Evolutionary conservation across 176 grass and related monocot species (phyloP).

Genomic region (Typha latifolia): DNA sequence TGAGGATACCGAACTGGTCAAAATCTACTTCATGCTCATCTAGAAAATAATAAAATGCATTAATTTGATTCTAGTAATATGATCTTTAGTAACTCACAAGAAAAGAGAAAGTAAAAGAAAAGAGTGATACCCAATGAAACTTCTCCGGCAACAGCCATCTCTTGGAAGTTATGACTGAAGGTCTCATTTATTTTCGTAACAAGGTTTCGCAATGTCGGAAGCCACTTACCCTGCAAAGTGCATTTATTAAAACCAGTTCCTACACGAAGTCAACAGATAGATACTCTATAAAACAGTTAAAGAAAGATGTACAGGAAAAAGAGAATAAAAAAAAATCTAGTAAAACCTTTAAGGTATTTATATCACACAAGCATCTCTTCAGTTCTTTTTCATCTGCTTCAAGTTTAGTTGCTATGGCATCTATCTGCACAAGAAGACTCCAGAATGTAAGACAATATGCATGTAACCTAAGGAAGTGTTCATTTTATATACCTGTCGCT

Average conservation of each 20-base stretch:
- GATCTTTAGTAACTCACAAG: not conserved
- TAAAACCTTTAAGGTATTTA: conserved; percentile 69
- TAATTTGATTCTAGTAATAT: not conserved
- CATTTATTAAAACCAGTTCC: conserved; percentile 3
- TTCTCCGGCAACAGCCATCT: conserved; percentile 99
- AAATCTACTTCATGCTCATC: conserved; percentile 88
- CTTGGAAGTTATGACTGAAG: conserved; percentile 90
- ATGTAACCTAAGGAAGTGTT: conserved; percentile 13
- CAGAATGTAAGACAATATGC: not conserved
- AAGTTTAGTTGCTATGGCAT: conserved; percentile 67
- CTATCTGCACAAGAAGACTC: conserved; percentile 41
- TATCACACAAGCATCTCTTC: conserved; percentile 43
- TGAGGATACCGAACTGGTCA: conserved; percentile 78
- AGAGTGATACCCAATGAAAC: conserved; percentile 61
- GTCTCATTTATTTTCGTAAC: conserved; percentile 87
- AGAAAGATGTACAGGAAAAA: not conserved
- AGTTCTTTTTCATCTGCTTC: conserved; percentile 44
- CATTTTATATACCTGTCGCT: conserved; percentile 46
- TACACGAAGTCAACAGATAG: not conserved
- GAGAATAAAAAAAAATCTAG: conserved; percentile 7
- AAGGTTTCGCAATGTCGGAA: conserved; percentile 65
- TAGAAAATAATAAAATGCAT: conserved; percentile 26
- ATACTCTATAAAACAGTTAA: conserved; percentile 5
- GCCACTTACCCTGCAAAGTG: conserved; percentile 66
- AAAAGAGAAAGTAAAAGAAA: conserved; percentile 7